These are phyloP conservation scores for Penicillium riverlandense DNA, from an alignment of 495 filamentous ascomycete species.

Conservation along the genomic window DNA sequence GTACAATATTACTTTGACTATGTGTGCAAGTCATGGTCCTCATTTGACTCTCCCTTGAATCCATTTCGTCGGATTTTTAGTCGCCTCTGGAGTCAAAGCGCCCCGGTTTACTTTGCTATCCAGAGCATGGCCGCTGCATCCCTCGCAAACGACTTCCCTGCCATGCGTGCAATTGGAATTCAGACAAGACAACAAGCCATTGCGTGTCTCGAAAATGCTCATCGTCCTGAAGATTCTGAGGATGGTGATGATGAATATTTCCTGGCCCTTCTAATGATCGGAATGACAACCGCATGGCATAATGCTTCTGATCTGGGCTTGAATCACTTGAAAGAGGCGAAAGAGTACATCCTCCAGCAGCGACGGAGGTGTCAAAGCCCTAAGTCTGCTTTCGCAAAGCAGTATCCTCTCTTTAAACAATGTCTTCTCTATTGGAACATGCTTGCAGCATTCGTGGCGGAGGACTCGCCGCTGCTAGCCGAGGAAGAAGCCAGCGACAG, in stretches of 20 bases:
- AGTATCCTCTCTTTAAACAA: constrained; percentile 19
- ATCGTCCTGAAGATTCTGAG: constrained; percentile 8
- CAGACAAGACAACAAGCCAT: constrained; percentile 21
- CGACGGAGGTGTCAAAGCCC: constrained; percentile 10
- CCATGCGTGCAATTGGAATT: constrained; percentile 15
- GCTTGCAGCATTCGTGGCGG: constrained; percentile 17
- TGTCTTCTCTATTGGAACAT: constrained; percentile 20
- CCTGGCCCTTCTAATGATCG: constrained; percentile 18
- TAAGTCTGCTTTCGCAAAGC: constrained; percentile 14
- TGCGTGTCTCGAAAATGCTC: constrained; percentile 13
- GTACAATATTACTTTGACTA: constrained; percentile 22
- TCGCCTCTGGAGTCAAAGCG: constrained; percentile 18
- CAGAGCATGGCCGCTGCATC: constrained; percentile 22
- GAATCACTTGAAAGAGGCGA: constrained; percentile 16
- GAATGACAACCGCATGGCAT: constrained; percentile 17
- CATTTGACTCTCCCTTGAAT: constrained; percentile 20
- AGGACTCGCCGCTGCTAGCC: constrained; percentile 13
- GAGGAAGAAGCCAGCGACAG: constrained; percentile 10
- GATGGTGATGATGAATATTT: constrained; percentile 18
- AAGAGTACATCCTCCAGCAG: constrained; percentile 13
- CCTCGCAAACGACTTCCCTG: constrained; percentile 17
- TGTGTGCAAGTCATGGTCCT: constrained; percentile 21
- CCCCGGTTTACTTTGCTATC: constrained; percentile 19
- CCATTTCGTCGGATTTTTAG: constrained; percentile 16
- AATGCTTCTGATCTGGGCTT: constrained; percentile 14